These are phyloP conservation scores for Aristolochia fimbriata DNA, from an alignment of 164 flowering plant species.

Conservation along the genomic window DNA sequence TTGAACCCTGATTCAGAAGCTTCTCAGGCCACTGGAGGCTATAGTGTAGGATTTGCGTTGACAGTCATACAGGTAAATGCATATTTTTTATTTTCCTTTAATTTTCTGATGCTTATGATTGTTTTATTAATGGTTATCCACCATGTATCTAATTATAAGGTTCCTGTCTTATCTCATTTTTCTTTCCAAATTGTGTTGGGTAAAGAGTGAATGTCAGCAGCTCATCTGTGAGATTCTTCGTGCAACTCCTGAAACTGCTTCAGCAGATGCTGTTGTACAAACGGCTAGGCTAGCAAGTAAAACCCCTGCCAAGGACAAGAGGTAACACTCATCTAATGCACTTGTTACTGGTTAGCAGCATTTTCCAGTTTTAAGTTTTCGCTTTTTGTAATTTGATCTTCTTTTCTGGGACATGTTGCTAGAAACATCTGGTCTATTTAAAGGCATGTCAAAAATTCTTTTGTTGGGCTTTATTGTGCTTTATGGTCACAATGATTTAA, in stretches of 20 bases:
- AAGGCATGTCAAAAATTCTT: no score
- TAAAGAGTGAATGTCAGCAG: conserved; percentile 98
- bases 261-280: conserved; percentile 96
- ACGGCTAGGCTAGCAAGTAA: conserved; percentile 91
- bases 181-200: conserved; percentile 6
- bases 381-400: no score
- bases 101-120: background rate
- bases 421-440: no score
- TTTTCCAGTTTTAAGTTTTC: no score
- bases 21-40: conserved; percentile 87
- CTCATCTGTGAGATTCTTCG: conserved; percentile 97
- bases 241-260: conserved; percentile 98
- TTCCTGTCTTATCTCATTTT: background rate
- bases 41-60: conserved; percentile 80
- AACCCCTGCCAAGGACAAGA: conserved; percentile 72
- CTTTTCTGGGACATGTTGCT: no score
- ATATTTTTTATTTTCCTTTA: background rate
- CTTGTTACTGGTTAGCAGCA: background rate
- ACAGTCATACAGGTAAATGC: conserved; percentile 79
- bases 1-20: conserved; percentile 81
- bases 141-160: background rate
- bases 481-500: no score
- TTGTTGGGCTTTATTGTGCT: no score
- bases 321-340: conserved; percentile 21
- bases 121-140: background rate